phyloP scores from a whole-genome alignment of 2,329 filamentous ascomycete species.

The Alternaria dauci region DNA sequence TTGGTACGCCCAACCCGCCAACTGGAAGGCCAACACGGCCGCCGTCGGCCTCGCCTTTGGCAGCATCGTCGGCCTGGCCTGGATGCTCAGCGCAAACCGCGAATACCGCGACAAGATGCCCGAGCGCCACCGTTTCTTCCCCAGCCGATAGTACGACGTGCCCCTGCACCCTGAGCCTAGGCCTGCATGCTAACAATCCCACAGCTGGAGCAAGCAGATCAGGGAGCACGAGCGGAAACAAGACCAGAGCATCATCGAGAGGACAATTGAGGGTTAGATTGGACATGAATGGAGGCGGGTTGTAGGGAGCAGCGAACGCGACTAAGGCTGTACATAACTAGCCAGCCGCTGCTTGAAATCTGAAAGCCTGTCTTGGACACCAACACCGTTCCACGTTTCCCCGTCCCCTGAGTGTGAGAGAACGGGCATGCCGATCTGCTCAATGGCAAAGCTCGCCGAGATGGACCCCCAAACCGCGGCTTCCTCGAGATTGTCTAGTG shows the following conservation, averaged over 20 bases:
- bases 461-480: conserved; percentile 81
- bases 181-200: conserved; percentile 36
- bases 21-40: conserved; percentile 94
- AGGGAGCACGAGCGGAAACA: conserved; percentile 70
- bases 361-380: conserved; percentile 53
- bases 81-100: conserved; percentile 75
- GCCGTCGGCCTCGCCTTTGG: conserved; percentile 74
- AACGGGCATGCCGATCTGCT: conserved; percentile 85
- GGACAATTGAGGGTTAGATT: conserved; percentile 20
- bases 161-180: conserved; percentile 6
- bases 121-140: conserved; percentile 78
- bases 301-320: conserved; percentile 19
- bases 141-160: conserved; percentile 78
- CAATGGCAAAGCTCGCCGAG: conserved; percentile 90
- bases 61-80: conserved; percentile 73
- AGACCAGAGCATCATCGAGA: conserved; percentile 36
- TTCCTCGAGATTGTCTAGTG: conserved; percentile 64
- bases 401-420: conserved; percentile 51
- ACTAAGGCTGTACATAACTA: conserved; percentile 51
- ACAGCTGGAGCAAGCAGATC: conserved; percentile 76
- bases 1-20: conserved; percentile 93
- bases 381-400: conserved; percentile 60
- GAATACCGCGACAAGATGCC: conserved; percentile 80
- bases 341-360: conserved; percentile 53
- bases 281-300: not conserved